Base-by-base conservation (phyloP, 2,329 filamentous ascomycete species). In the Pestalotiopsis sp. region DNA sequence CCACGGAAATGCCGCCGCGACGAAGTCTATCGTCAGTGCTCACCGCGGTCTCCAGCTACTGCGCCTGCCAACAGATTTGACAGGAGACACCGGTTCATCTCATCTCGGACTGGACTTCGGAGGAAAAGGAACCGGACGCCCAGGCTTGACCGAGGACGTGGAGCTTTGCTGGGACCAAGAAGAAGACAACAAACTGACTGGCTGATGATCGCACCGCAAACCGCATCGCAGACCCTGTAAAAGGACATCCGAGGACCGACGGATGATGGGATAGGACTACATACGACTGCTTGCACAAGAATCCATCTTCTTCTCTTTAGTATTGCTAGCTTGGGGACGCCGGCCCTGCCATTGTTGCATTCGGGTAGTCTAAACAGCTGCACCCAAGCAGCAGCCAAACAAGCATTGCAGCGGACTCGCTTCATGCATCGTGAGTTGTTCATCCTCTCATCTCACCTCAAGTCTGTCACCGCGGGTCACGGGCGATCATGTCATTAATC, bases 291-390 rank as follows among this genome's bases (percentile, higher is more conserved):
- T 59, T 36, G 23, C 27, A 9, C 57, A 59, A 27, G 27, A 31
- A 7, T 31, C 27, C 27, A 7, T 38, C 27, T 38, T 38, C 20
- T 64, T 12, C 36, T 38, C 45, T n/a, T 38, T 6, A 25, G 27
- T 31, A 31, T 31, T 31, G 27, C 41, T 23, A n/a, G 39, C 23
- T 56, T 56, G 39, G 41, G 61, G 38, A 65, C 25, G 25, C 63
- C 63, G 49, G 52, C 39, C 63, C 49, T 57, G 41, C n/a, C 36
- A 57, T 38, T 17, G 63, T 65, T 57, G 63, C 49, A 65, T 57
- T 57, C 25, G 63, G 63, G 27, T 65, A 36, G 39, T 20, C 49
- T 12, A 56, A 38, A 31, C 27, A 31, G 39, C 27, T 64, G 36
- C n/a, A 20, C 59, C 36, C 27, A 39, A 36, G n/a, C 7, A 36